A percentile compares a stretch with the other conserved stretches of the same genome.
These are phyloP conservation scores for Aspergillus avenaceus DNA, from an alignment of 495 filamentous ascomycete genomes.

Conservation along the genomic window DNA sequence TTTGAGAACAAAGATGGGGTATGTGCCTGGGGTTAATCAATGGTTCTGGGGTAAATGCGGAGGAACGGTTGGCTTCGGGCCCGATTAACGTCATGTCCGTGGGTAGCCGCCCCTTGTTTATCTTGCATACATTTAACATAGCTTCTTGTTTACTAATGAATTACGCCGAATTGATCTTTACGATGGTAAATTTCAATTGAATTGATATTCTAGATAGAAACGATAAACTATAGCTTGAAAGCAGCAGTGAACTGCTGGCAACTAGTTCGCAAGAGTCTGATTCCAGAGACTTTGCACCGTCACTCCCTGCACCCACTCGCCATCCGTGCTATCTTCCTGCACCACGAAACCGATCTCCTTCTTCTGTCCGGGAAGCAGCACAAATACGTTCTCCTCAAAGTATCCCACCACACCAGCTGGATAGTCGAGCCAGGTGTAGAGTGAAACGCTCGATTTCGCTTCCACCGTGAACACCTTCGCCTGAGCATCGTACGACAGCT, in stretches of 20 bases:
- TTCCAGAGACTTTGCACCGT: constrained; percentile 63
- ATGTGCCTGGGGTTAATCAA: not conserved
- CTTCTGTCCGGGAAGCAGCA: constrained; percentile 50
- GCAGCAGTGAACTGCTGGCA: not conserved
- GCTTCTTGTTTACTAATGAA: no score
- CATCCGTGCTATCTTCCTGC: constrained; percentile 42
- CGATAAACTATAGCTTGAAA: not conserved
- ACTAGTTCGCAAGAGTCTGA: constrained; percentile 38
- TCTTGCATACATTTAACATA: not conserved
- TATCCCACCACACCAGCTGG: constrained; percentile 53
- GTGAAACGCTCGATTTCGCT: constrained; percentile 53
- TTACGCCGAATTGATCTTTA: no score
- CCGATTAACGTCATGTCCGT: constrained; percentile 23
- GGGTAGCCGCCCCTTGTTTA: constrained; percentile 14
- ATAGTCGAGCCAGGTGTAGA: constrained; percentile 67
- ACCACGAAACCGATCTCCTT: constrained; percentile 46
- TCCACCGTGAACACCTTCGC: constrained; percentile 50
- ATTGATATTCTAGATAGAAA: not conserved
- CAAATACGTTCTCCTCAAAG: constrained; percentile 60
- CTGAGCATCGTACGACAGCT: constrained; percentile 34
- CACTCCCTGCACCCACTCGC: constrained; percentile 50
- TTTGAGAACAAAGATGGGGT: not conserved
- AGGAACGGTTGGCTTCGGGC: constrained; percentile 36
- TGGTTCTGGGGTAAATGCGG: constrained; percentile 28
- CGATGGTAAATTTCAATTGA: no score